Evolutionary conservation across 2,329 filamentous ascomycete species (phyloP), one percentile per base, ranked within the genome.

Genomic region (Raffaelea ambrosiae): DNA sequence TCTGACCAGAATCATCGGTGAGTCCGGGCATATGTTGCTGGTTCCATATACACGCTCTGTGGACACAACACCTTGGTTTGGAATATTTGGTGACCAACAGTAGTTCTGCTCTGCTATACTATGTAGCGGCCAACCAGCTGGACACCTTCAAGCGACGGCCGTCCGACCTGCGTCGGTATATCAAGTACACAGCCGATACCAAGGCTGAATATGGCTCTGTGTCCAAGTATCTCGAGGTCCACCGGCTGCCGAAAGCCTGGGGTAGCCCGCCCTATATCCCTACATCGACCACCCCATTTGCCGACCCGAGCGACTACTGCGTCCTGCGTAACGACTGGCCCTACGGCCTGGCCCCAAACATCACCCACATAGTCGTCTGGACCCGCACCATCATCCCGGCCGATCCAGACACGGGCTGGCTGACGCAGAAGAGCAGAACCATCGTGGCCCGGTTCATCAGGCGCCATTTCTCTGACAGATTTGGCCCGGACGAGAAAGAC

Each of bases 261-360:
- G 77, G 77, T 2, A 53, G 59, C 26, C 74, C 75, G 16, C 78
- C 79, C 4, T 83, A 81, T 60, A 68, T 63, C 13, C 72, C 73
- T 4, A 63, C 60, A 42, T 79, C 76, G 7, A 51, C 58, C 3
- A 57, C 68, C 22, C 78, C 78, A 10, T 80, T 83, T 53, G 61
- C 68, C 21, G 66, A 76, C 40, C 59, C 70, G 4, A 72, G 71
- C 31, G 79, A 83, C 63, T 83, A 76, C 62, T 81, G 80, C 52
- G 84, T 95, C 45, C 69, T 95, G 40, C 72, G 81, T 61, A 96
- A 97, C 59, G 90, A 96, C 71, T 97, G 89, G 90, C 91, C 91
- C 0, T 96, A 96, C 58, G 89, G 87, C 3, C 68, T 95, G 43
- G 71, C 70, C 1, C 61, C 71, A 0, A 74, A 73, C 47, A 78